Base-by-base conservation (phyloP, 192 early-diverging fungal genomes). In the Cetraspora pellucida region DNA sequence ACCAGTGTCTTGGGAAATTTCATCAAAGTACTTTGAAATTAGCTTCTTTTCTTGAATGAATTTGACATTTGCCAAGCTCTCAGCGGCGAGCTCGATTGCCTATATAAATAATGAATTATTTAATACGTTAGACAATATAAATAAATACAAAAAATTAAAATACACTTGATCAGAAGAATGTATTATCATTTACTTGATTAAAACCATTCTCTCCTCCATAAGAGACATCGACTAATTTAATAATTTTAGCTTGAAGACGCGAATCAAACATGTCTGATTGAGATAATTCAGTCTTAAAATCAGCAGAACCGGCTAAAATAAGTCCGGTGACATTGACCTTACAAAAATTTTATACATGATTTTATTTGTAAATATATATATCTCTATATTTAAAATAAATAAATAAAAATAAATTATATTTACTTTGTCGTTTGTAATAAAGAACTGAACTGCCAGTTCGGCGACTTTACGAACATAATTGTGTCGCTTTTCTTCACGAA, bases 181-280 rank as follows among this genome's bases (percentile, higher is more conserved):
- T 43, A 17, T 17, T 37, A 21, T 70, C 10, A 28, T 6, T 58
- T 76, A 65, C 74, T 45, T 83, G 89, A 87, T 97, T 96, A 84
- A 99, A 99, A 8, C 97, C 97, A 86, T 98, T 97, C 84, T 98
- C 97, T 66, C 97, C 97, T 81, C 97, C 97, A 80, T 99, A 99
- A 47, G 95, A 96, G 27, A 99, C 97, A 79, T 99, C 97, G 9
- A 99, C 94, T 70, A 94, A 87, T 80, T 95, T 96, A 78, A 99
- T 84, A 66, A 99, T 89, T 84, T 96, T 97, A 54, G 87, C 90
- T 71, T 86, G 81, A 54, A 99, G 89, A 79, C 97, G 94, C 72
- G 89, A 92, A 85, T 99, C 97, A 81, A 98, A 96, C 83, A 99
- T 82, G 80, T 99, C 97, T 45, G 96, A 97, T 82, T 96, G 93